Evolutionary conservation across 306 rosid species (phyloP).

Genomic region (Lathyrus sativus): DNA sequence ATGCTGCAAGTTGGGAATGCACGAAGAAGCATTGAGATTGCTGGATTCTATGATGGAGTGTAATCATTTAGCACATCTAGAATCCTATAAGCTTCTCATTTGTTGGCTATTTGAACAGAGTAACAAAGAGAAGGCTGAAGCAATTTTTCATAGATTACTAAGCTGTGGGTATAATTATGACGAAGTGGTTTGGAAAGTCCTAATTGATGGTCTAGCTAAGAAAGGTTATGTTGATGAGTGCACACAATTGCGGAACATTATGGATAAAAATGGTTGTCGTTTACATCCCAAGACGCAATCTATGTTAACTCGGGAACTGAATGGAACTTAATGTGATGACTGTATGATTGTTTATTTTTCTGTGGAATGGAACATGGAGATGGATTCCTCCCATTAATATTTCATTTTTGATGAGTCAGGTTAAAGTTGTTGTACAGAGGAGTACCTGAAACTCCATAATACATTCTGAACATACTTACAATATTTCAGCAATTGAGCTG

Average conservation of each 20-base stretch:
- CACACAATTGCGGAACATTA: slow-evolving; percentile 61
- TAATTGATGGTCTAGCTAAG: slow-evolving; percentile 73
- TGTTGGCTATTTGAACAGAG: slow-evolving; percentile 67
- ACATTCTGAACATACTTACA: slow-evolving; percentile 9
- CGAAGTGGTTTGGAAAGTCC: slow-evolving; percentile 86
- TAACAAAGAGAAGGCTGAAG: slow-evolving; percentile 60
- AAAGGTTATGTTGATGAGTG: slow-evolving; percentile 61
- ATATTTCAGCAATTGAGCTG: slow-evolving; percentile 30
- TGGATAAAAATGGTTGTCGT: slow-evolving; percentile 64
- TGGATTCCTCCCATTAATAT: slow-evolving; percentile 33
- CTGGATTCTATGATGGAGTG: slow-evolving; percentile 63
- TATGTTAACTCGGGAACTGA: slow-evolving; percentile 63
- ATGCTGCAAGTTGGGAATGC: slow-evolving; percentile 60
- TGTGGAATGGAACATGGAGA: slow-evolving; percentile 22
- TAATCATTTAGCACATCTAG: slow-evolving; percentile 67
- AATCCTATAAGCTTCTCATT: slow-evolving; percentile 67
- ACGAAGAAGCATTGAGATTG: slow-evolving; percentile 59
- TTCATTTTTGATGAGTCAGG: slow-evolving; percentile 26
- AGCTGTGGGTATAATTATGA: slow-evolving; percentile 61
- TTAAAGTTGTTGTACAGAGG: slow-evolving; percentile 16
- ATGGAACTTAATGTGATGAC: slow-evolving; percentile 35
- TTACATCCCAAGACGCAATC: slow-evolving; percentile 73
- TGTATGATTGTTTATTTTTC: slow-evolving; percentile 23
- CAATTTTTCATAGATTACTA: slow-evolving; percentile 56
- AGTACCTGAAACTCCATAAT: slow-evolving; percentile 33